phyloP scores from a whole-genome alignment of 2,329 filamentous ascomycete species.

The Verticillium isaacii region DNA sequence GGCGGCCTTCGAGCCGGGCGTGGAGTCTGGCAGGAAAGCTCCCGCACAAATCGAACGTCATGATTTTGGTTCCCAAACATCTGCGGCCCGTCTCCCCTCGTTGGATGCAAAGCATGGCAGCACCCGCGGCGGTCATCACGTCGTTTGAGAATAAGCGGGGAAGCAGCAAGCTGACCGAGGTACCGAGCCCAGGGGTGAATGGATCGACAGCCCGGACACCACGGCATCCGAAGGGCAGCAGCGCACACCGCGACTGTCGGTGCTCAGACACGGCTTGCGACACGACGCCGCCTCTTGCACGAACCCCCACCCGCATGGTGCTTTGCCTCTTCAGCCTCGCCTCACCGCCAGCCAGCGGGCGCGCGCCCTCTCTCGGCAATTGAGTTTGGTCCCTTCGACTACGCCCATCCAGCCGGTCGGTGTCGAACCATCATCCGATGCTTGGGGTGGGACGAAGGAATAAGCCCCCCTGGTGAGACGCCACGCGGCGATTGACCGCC shows the following conservation, averaged over 20 bases:
- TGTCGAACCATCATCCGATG: background rate
- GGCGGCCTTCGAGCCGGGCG: background rate
- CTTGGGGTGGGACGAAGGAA: background rate
- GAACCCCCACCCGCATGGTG: too few relatives aligned
- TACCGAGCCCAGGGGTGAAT: too few relatives aligned
- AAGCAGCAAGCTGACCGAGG: too few relatives aligned
- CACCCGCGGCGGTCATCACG: too few relatives aligned
- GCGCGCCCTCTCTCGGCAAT: background rate
- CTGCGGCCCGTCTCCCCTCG: too few relatives aligned
- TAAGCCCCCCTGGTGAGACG: background rate
- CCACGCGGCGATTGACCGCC: background rate
- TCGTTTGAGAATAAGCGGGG: too few relatives aligned
- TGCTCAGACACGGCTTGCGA: background rate
- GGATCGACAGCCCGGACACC: background rate
- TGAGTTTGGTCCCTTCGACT: background rate
- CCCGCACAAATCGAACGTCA: background rate
- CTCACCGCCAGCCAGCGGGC: background rate
- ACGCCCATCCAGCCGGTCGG: background rate
- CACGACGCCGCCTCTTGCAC: background rate
- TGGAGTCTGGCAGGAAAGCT: background rate
- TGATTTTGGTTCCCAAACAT: background rate
- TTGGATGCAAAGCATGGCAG: too few relatives aligned
- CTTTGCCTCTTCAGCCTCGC: background rate
- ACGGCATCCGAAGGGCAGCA: background rate
- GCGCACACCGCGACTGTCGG: background rate